phyloP scores from a whole-genome alignment of 306 rosid genomes.

The Clitoria ternatea region DNA sequence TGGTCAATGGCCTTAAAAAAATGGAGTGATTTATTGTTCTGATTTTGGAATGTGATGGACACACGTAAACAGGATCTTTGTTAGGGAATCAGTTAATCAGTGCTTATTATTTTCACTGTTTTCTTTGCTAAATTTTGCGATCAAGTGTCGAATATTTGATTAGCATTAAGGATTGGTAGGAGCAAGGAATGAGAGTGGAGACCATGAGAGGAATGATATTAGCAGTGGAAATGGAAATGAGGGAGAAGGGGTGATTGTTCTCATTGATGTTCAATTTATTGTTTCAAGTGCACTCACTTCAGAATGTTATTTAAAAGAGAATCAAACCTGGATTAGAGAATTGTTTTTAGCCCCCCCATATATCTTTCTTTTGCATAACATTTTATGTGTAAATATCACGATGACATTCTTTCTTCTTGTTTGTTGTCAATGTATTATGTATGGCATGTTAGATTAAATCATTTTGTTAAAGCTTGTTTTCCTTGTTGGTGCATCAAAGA shows the following conservation, averaged over 20 bases:
- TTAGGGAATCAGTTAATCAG: neutral
- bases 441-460: neutral
- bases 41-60: slow-evolving; percentile 16
- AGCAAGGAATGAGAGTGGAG: neutral
- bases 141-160: neutral
- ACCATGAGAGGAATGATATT: neutral
- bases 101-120: neutral
- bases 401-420: too few species aligned
- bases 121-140: neutral
- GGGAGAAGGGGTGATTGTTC: neutral
- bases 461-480: slow-evolving; percentile 15
- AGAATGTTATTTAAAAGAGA: neutral
- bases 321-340: neutral
- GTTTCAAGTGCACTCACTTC: neutral
- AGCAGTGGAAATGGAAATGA: neutral
- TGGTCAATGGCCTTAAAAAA: neutral
- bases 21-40: neutral
- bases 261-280: neutral
- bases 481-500: slow-evolving; percentile 34
- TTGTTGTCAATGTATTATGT: too few species aligned
- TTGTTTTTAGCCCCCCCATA: neutral
- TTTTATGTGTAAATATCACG: neutral
- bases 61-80: neutral
- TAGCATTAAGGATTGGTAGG: neutral
- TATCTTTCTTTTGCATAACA: neutral